These are phyloP conservation scores for Podospora tetraspora DNA, from an alignment of 495 filamentous ascomycete species.

Conservation along the genomic window DNA sequence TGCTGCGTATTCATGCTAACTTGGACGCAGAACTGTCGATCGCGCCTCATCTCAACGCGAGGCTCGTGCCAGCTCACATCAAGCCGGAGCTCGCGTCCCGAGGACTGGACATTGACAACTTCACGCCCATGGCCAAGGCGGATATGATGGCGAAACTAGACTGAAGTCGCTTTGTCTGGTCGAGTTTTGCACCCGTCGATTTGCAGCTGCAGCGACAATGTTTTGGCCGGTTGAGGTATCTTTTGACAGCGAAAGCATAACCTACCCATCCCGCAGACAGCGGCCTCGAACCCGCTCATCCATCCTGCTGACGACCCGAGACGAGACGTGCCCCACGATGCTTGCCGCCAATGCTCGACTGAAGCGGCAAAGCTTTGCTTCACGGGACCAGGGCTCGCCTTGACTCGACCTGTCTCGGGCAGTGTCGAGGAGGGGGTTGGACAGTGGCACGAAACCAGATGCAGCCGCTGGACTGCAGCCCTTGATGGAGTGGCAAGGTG, in stretches of 20 bases:
- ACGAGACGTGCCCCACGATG: conserved; percentile 21
- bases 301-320: conserved; percentile 26
- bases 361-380: not conserved
- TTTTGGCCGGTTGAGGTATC: conserved; percentile 24
- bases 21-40: conserved; percentile 79
- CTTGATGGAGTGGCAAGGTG: conserved; percentile 7
- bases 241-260: conserved; percentile 27
- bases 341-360: conserved; percentile 10
- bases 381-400: not conserved
- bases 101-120: conserved; percentile 89
- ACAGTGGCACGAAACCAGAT: conserved; percentile 4
- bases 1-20: not conserved
- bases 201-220: conserved; percentile 15
- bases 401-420: conserved; percentile 18
- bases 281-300: conserved; percentile 22
- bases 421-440: conserved; percentile 11
- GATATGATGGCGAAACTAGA: conserved; percentile 98
- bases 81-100: conserved; percentile 64
- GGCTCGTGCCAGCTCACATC: conserved; percentile 80
- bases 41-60: conserved; percentile 74
- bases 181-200: conserved; percentile 17
- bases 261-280: conserved; percentile 22
- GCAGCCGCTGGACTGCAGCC: conserved; percentile 13
- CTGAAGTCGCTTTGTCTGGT: conserved; percentile 47
- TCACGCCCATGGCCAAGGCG: conserved; percentile 80